Evolutionary conservation across 176 grass and related monocot genomes (phyloP).

Genomic region (Chrysopogon serrulatus): DNA sequence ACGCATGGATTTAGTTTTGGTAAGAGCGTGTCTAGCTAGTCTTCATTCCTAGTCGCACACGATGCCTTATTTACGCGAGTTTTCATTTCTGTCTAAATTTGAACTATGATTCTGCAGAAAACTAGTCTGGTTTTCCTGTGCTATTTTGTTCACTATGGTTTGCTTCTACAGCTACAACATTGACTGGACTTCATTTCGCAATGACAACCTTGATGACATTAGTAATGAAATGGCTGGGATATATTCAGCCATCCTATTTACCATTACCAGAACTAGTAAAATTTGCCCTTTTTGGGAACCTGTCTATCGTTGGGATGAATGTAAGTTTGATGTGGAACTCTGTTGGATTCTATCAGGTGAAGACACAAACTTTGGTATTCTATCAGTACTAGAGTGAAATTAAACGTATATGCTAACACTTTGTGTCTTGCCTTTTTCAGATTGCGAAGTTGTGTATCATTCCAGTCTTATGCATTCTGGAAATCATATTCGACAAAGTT

Average conservation of each 20-base stretch:
- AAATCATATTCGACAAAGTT: constrained; percentile 61
- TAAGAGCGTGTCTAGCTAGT: constrained; percentile 6
- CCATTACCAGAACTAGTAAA: constrained; percentile 50
- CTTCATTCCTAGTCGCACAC: not conserved
- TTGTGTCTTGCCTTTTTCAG: constrained; percentile 31
- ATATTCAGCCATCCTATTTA: constrained; percentile 51
- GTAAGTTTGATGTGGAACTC: constrained; percentile 76
- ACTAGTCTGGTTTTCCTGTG: not conserved
- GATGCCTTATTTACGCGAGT: not conserved
- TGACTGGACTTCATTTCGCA: constrained; percentile 65
- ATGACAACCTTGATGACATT: constrained; percentile 56
- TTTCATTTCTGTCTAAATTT: not conserved
- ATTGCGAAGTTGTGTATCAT: constrained; percentile 71
- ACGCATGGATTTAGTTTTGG: constrained; percentile 61
- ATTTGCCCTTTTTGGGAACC: constrained; percentile 60
- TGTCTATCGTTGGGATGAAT: constrained; percentile 69
- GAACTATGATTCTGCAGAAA: no score
- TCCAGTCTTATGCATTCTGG: constrained; percentile 61
- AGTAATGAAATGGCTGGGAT: constrained; percentile 48
- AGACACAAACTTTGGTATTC: not conserved
- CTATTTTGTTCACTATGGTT: not conserved
- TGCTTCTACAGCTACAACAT: constrained; percentile 45
- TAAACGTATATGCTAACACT: not conserved
- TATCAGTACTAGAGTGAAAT: not conserved
- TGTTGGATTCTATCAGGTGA: constrained; percentile 72